Evolutionary conservation across 2,329 filamentous ascomycete genomes (phyloP).

Genomic region (Fusarium tupiense): DNA sequence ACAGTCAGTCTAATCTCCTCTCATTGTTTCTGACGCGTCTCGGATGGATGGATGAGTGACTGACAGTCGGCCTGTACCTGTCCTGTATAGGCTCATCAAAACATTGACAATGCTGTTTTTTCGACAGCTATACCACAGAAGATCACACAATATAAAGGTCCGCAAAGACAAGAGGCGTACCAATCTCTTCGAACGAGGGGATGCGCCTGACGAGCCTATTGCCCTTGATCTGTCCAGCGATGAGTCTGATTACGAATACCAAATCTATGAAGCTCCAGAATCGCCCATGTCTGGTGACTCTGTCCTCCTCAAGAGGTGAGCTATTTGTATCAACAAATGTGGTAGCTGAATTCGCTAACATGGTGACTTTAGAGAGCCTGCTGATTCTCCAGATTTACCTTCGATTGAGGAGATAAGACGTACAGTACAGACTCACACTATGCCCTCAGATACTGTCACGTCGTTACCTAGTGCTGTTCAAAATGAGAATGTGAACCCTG

Average conservation of each 20-base stretch:
- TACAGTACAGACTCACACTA: background rate
- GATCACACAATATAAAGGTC: background rate
- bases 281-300: background rate
- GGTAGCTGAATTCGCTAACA: background rate
- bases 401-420: background rate
- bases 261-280: background rate
- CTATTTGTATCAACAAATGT: background rate
- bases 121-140: background rate
- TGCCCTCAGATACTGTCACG: background rate
- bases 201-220: background rate
- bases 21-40: background rate
- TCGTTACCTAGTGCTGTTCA: background rate
- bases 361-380: background rate
- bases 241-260: background rate
- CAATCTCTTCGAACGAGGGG: background rate
- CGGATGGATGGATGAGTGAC: background rate
- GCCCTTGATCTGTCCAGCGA: background rate
- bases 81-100: background rate
- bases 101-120: constrained; percentile 1
- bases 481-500: background rate
- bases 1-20: background rate
- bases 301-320: background rate
- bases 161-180: background rate
- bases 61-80: background rate
- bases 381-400: background rate